Conservation (phyloP, 1,139 yeast species). For the Zhuliangozyma blackwelliae region DNA sequence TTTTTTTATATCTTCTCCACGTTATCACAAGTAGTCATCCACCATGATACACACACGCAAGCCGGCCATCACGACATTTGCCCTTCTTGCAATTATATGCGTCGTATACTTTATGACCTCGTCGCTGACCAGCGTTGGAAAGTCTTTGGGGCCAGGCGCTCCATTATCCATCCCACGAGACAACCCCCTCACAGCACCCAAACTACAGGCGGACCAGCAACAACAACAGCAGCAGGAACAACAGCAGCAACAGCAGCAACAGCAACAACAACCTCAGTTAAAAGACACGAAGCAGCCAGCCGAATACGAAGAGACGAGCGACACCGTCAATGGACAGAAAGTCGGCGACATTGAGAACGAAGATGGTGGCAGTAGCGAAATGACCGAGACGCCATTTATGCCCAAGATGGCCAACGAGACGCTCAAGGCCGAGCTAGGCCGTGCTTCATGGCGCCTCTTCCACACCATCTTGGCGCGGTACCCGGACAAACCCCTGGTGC, state of each 20-base stretch:
- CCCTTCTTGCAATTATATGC: conserved; percentile 20
- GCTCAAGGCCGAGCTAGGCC: conserved; percentile 68
- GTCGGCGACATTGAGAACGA: neutral
- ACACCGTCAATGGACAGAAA: neutral
- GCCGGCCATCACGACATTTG: conserved; percentile 23
- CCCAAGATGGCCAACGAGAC: conserved; percentile 72
- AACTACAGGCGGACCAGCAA: conserved; percentile 2
- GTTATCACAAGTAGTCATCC: no score
- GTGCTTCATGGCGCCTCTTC: conserved; percentile 82
- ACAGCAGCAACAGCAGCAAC: neutral
- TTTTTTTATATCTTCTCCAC: no score
- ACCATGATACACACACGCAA: conserved; percentile 19
- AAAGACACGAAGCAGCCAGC: conserved; percentile 1
- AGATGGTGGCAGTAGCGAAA: conserved; percentile 8
- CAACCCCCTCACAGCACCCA: conserved; percentile 1
- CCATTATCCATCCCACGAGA: conserved; percentile 19
- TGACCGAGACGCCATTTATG: conserved; percentile 64
- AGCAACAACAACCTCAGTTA: no score
- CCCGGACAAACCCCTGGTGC: conserved; percentile 71
- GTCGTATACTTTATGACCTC: conserved; percentile 25
- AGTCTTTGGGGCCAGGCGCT: conserved; percentile 19
- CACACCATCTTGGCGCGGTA: conserved; percentile 90
- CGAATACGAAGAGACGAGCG: neutral
- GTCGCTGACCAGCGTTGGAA: conserved; percentile 13
- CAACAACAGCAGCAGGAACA: conserved; percentile 2